A percentile compares a stretch with the other conserved stretches of the same genome.
Evolutionary conservation across 441 rosid genomes (phyloP).

Genomic region (Biscutella auriculata): DNA sequence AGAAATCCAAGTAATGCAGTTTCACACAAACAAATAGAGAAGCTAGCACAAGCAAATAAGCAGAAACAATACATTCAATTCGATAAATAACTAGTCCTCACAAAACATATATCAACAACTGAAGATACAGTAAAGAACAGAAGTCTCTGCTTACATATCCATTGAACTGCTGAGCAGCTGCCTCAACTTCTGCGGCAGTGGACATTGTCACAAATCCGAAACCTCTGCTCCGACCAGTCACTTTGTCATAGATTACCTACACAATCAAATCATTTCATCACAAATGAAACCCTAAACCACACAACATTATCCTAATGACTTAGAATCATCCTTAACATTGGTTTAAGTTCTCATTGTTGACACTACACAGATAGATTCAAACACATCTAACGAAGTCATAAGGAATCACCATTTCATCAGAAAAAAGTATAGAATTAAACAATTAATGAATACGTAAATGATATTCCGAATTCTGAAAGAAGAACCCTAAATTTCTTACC

Average conservation of each 20-base stretch:
- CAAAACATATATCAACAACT: background rate
- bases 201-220: conserved; percentile 96
- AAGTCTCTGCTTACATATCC: conserved; percentile 62
- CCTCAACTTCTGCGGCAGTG: conserved; percentile 53
- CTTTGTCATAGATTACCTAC: conserved; percentile 91
- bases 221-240: conserved; percentile 88
- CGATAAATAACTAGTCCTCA: background rate
- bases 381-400: background rate
- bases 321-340: too few species aligned
- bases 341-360: too few species aligned
- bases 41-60: conserved; percentile 4
- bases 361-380: background rate
- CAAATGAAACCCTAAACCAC: too few species aligned
- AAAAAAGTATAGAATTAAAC: too few species aligned
- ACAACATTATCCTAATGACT: too few species aligned
- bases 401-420: too few species aligned
- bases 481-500: conserved; percentile 28
- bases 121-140: background rate
- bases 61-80: background rate
- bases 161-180: conserved; percentile 79
- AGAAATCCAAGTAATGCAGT: background rate
- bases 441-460: too few species aligned
- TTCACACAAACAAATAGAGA: background rate
- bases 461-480: too few species aligned
- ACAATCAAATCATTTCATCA: conserved; percentile 18